These are phyloP conservation scores for Akanthomyces dipterigenus DNA, from an alignment of 2,329 filamentous ascomycete genomes.

Conservation along the genomic window DNA sequence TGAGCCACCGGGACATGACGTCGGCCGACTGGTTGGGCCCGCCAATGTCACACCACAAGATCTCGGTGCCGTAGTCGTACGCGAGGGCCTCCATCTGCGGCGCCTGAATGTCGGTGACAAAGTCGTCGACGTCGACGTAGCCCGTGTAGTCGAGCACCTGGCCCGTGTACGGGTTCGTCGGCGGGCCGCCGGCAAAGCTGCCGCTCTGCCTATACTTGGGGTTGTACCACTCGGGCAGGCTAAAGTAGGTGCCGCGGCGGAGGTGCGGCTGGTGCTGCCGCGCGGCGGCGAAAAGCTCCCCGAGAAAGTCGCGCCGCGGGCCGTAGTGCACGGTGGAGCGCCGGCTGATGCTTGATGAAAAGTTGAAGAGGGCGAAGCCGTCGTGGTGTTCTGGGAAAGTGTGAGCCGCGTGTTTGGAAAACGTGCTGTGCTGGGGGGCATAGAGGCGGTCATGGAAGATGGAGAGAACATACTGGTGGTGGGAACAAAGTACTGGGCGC, in stretches of 20 bases:
- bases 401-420: not conserved
- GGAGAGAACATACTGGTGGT: slow-evolving; percentile 26
- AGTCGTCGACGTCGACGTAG: slow-evolving; percentile 31
- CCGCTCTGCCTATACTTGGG: slow-evolving; percentile 37
- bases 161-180: slow-evolving; percentile 38
- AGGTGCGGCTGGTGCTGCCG: slow-evolving; percentile 33
- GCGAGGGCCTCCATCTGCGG: slow-evolving; percentile 41
- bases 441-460: not conserved
- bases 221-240: slow-evolving; percentile 44
- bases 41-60: slow-evolving; percentile 45
- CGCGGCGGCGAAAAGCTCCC: slow-evolving; percentile 38
- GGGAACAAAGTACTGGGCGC: slow-evolving; percentile 43
- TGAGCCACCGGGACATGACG: slow-evolving; percentile 37
- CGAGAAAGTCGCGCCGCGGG: slow-evolving; percentile 33
- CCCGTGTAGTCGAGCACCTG: slow-evolving; percentile 36
- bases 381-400: slow-evolving; percentile 38
- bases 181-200: slow-evolving; percentile 31
- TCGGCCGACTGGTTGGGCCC: slow-evolving; percentile 34
- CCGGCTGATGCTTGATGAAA: slow-evolving; percentile 30
- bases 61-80: slow-evolving; percentile 35
- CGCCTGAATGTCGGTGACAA: slow-evolving; percentile 35
- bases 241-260: slow-evolving; percentile 41
- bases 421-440: not conserved
- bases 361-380: slow-evolving; percentile 36
- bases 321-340: slow-evolving; percentile 32